These are phyloP conservation scores for Melaleuca alternifolia DNA, from an alignment of 345 rosid genomes.

Conservation along the genomic window DNA sequence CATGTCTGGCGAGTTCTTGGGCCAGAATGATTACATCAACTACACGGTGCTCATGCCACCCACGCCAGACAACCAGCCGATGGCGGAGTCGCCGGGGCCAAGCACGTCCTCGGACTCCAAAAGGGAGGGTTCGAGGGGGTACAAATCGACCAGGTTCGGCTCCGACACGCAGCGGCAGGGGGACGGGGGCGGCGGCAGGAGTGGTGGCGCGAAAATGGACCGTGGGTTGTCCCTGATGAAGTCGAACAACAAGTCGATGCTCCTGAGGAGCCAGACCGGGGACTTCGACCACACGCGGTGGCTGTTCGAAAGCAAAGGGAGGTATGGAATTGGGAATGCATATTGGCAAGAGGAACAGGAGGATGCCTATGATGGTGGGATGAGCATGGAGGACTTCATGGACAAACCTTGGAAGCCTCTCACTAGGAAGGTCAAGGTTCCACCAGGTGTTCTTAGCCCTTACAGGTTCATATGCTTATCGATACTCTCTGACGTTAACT, in stretches of 20 bases:
- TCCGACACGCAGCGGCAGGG: constrained; percentile 11
- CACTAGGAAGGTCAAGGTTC: constrained; percentile 61
- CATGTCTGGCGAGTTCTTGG: constrained; percentile 49
- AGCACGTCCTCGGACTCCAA: constrained; percentile 10
- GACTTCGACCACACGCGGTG: constrained; percentile 95
- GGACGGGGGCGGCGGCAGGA: background rate
- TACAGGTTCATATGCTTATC: constrained; percentile 31
- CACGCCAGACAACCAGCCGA: constrained; percentile 90
- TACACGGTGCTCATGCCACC: constrained; percentile 96
- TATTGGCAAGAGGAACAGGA: constrained; percentile 54
- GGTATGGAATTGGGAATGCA: constrained; percentile 78
- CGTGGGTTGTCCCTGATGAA: constrained; percentile 68
- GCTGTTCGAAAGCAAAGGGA: constrained; percentile 74
- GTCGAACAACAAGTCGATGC: constrained; percentile 63
- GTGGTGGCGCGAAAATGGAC: constrained; percentile 31
- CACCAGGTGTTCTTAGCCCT: constrained; percentile 68
- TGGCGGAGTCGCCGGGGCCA: constrained; percentile 24
- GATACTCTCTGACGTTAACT: background rate
- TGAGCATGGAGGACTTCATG: constrained; percentile 73
- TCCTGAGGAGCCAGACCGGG: constrained; percentile 75
- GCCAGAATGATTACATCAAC: constrained; percentile 68
- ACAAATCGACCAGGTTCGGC: constrained; percentile 5
- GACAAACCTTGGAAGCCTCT: constrained; percentile 99
- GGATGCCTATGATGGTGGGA: constrained; percentile 27
- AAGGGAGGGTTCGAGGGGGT: background rate